Evolutionary conservation across 2,329 filamentous ascomycete genomes (phyloP), one percentile per base, ranked within the genome.

Genomic region (Scopulariopsis brevicaulis): DNA sequence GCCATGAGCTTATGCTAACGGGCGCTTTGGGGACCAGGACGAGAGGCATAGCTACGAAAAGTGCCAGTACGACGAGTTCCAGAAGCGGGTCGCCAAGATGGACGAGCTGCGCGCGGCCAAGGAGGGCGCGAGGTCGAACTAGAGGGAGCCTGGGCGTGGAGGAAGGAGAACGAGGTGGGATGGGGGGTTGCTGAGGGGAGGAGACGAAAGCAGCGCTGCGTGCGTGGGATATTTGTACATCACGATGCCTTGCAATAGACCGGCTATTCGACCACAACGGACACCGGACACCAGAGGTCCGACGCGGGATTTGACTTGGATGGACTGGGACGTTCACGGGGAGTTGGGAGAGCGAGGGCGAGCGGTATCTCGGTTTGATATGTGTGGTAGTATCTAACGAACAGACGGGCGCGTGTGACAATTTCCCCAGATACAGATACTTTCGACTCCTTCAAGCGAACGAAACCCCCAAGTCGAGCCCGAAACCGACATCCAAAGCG

Each of bases 11-110:
- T n/a, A 20, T 50, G 22, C 35, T 32, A 12, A 32, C 28, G 1
- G 11, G 22, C 18, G 5, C n/a, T 52, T 24, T 10, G 50, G 4
- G 35, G 43, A 59, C 60, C 70, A 97, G 94, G 85, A 91, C 73
- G 94, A 99, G 80, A 82, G 94, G 78, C 94, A 99, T 77, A 87
- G 86, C 69, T 99, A 99, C 80, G 94, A 99, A 73, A 97, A 97
- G 74, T 99, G 94, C 83, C 94, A 99, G 70, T 99, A 99, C 75
- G 89, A 89, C 63, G 94, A 97, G 73, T 99, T 99, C 81, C 96
- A 96, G 85, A 90, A 93, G 82, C 86, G 94, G 60, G 94, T 99
- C 63, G 90, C 88, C 69, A 97, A 96, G 85, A 99, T 99, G 94
- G 85, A 97, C 68, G 92, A 99, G 79, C 76, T 99, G 69, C 83